Percentiles rank a stretch among this genome's conserved stretches.
phyloP scores from a whole-genome alignment of 208 protist species.

The Wallacemonas sp. region DNA sequence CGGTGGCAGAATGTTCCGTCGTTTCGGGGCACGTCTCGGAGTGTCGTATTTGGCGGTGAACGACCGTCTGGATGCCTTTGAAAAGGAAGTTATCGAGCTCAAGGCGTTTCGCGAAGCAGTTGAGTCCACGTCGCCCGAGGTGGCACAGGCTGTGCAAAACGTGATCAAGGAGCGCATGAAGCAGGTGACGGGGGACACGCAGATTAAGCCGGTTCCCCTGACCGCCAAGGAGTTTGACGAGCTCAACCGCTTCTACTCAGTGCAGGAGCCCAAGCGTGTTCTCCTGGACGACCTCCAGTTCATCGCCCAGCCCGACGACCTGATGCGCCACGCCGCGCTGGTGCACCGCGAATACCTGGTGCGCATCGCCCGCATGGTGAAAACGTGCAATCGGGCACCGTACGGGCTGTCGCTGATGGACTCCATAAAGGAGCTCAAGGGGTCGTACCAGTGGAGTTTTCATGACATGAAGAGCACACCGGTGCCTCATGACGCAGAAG shows the following conservation, averaged over 20 bases:
- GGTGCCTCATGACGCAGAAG: conserved; percentile 33
- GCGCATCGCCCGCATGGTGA: conserved; percentile 46
- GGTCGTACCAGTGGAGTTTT: conserved; percentile 79
- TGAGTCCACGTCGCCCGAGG: conserved; percentile 53
- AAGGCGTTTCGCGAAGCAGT: conserved; percentile 74
- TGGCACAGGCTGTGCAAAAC: conserved; percentile 42
- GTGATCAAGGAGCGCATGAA: conserved; percentile 36
- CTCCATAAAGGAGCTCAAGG: conserved; percentile 62
- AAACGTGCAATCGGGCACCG: conserved; percentile 50
- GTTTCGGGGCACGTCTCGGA: background rate
- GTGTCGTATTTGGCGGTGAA: conserved; percentile 21
- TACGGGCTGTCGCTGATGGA: conserved; percentile 78
- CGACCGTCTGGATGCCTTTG: conserved; percentile 70
- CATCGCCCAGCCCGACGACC: conserved; percentile 47
- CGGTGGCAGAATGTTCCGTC: conserved; percentile 13
- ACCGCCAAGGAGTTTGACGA: conserved; percentile 71
- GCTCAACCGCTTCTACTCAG: conserved; percentile 74
- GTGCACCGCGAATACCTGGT: conserved; percentile 69
- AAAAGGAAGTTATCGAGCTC: conserved; percentile 73
- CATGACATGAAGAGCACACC: conserved; percentile 61
- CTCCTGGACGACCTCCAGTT: conserved; percentile 53
- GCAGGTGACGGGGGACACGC: conserved; percentile 25
- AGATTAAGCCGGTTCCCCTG: conserved; percentile 45
- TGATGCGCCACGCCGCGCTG: conserved; percentile 41
- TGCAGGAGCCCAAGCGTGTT: conserved; percentile 42